Conservation (phyloP, 1,139 yeast species). For the Yarrowia galli region DNA sequence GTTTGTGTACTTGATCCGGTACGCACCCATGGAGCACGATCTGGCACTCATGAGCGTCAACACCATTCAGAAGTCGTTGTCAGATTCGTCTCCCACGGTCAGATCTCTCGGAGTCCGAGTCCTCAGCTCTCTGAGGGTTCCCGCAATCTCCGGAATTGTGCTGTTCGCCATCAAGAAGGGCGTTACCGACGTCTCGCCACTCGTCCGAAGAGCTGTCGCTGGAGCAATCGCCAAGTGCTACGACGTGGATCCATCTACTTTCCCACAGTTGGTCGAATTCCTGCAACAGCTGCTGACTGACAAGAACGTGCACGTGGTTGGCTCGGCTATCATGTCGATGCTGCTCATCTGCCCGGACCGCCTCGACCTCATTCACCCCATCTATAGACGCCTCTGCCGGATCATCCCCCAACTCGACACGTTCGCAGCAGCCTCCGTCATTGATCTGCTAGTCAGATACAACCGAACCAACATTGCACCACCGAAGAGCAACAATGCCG, state of each 20-base stretch:
- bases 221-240: constrained; percentile 75
- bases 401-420: constrained; percentile 67
- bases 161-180: constrained; percentile 75
- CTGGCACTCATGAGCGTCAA: constrained; percentile 87
- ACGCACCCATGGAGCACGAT: constrained; percentile 87
- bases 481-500: constrained; percentile 51
- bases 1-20: constrained; percentile 74
- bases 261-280: constrained; percentile 58
- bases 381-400: constrained; percentile 67
- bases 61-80: constrained; percentile 83
- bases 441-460: constrained; percentile 74
- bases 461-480: constrained; percentile 64
- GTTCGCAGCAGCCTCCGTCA: constrained; percentile 70
- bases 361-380: constrained; percentile 74
- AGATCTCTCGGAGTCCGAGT: constrained; percentile 81
- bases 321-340: constrained; percentile 69
- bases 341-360: constrained; percentile 62
- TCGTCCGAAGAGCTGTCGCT: constrained; percentile 82
- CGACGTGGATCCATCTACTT: constrained; percentile 54
- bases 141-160: constrained; percentile 81
- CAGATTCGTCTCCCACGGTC: constrained; percentile 70
- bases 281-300: constrained; percentile 68
- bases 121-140: constrained; percentile 78
- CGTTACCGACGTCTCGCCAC: constrained; percentile 72
- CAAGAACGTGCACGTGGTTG: constrained; percentile 68